Conservation (phyloP, 1,284 basidiomycete genomes). For the Lentinus polychrous region DNA sequence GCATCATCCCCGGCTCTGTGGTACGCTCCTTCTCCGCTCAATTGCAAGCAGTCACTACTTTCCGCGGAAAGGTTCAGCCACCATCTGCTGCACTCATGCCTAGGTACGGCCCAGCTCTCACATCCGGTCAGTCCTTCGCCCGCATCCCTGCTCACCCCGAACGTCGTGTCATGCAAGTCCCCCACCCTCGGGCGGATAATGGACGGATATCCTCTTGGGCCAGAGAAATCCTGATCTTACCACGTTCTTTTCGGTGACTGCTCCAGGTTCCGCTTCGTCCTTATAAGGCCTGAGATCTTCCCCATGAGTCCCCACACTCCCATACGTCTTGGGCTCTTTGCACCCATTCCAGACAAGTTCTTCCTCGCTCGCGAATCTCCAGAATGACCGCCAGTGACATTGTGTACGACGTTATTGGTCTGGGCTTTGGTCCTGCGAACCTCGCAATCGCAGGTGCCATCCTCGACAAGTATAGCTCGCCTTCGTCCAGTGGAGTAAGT, state of each 20-base stretch:
- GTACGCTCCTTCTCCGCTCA: background rate
- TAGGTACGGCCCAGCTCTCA: background rate
- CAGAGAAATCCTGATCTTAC: conserved; percentile 3
- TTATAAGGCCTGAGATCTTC: conserved; percentile 1
- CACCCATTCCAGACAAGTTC: background rate
- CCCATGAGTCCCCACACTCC: background rate
- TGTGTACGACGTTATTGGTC: conserved; percentile 42
- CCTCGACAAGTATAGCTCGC: conserved; percentile 29
- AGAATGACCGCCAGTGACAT: conserved; percentile 3
- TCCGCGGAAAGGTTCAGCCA: conserved; percentile 1
- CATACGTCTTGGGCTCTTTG: background rate
- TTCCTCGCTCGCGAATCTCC: conserved; percentile 6
- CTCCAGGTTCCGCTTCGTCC: background rate
- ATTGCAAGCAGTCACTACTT: background rate
- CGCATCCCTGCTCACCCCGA: background rate
- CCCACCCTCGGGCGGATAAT: background rate
- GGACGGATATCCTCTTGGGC: background rate
- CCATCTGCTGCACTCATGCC: background rate
- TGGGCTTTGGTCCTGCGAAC: conserved; percentile 58
- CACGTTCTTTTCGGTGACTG: background rate
- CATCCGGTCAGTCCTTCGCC: background rate
- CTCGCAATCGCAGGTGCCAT: conserved; percentile 51
- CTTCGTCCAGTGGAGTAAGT: conserved; percentile 9
- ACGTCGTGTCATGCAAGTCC: background rate
- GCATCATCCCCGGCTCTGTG: background rate